Evolutionary conservation across 2,329 filamentous ascomycete genomes (phyloP), one percentile per base, ranked within the genome.

Genomic region (Fusarium staphyleae): DNA sequence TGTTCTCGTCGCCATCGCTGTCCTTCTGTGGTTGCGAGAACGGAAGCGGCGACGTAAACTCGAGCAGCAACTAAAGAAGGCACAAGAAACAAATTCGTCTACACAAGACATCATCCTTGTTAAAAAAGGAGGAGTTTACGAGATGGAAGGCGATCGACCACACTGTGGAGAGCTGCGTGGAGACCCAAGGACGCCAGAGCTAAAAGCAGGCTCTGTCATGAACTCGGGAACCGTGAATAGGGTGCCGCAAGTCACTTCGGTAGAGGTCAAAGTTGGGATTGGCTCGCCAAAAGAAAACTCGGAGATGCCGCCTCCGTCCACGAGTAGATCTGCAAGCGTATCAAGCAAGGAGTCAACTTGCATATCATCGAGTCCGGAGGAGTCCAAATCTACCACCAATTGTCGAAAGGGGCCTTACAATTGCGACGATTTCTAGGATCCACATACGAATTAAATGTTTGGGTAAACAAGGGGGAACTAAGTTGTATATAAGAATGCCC

Each of bases 111-210:
- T 44, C 8, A 28, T 19, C 2, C 15, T 49, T 28, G 49, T 32
- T 19, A 32, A 40, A 2, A 49, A 33, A 29, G 41, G 39, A 6
- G 42, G 29, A 1, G 18, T 61, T 9, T 58, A 50, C n/a, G 64
- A 66, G 48, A 66, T 66, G 65, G 64, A 66, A 15, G 64, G 64
- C 4, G 60, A 66, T 26, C 48, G 62, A 26, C 57, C 62, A 10
- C 47, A 55, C 5, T 41, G 40, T 2, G 51, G 57, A 12, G 64
- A 66, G 37, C 33, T 66, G 13, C 57, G 62, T 18, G 64, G 62
- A 11, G 39, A 51, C 12, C 56, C 61, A 60, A 53, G 42, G 34
- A 66, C 64, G 7, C 64, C 64, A 7, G 64, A 66, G 30, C 39
- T 67, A 12, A 44, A 41, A 4, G 42, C 45, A 13, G 18, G 28